Percentiles rank a stretch among this genome's conserved stretches.
Evolutionary conservation across 1,284 basidiomycete species (phyloP).

Genomic region (Athelia psychrophila): DNA sequence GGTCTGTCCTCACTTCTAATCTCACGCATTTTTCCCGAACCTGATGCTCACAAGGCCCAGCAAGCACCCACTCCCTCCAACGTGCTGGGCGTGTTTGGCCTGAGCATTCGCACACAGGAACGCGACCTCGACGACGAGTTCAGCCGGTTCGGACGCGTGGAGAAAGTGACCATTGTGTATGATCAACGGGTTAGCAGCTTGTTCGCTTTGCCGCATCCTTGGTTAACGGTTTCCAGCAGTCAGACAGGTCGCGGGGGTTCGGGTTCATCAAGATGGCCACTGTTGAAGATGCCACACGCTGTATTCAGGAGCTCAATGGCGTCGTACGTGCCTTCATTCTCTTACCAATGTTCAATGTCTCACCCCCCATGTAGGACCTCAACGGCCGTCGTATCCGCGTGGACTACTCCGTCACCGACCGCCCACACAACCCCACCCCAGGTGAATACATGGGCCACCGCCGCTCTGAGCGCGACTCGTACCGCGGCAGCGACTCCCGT

Average conservation of each 20-base stretch:
- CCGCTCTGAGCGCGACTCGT: conserved; percentile 61
- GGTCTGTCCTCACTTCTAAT: conserved; percentile 43
- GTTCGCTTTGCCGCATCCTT: conserved; percentile 7
- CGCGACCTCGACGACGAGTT: conserved; percentile 96
- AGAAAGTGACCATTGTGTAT: conserved; percentile 98
- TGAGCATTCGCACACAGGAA: conserved; percentile 93
- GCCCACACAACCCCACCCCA: conserved; percentile 93
- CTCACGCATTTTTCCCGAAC: conserved; percentile 6
- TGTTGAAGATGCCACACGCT: conserved; percentile 83
- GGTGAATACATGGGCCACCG: conserved; percentile 97
- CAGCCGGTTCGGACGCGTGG: conserved; percentile 82
- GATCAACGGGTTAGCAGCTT: conserved; percentile 84
- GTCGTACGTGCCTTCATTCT: conserved; percentile 54
- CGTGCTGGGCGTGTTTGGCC: conserved; percentile 94
- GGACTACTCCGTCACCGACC: conserved; percentile 93
- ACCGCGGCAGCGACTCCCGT: conserved; percentile 38
- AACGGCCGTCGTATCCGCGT: conserved; percentile 96
- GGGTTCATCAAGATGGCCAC: conserved; percentile 95
- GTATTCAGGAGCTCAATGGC: conserved; percentile 92
- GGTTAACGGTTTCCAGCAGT: conserved; percentile 44
- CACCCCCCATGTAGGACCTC: conserved; percentile 58
- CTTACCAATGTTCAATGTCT: not conserved
- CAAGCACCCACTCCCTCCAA: conserved; percentile 84
- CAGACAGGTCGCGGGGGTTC: conserved; percentile 95
- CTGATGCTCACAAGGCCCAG: conserved; percentile 38